Base-by-base conservation (phyloP, 225 moss, liverwort and hornwort genomes). In the Climacium dendroides region DNA sequence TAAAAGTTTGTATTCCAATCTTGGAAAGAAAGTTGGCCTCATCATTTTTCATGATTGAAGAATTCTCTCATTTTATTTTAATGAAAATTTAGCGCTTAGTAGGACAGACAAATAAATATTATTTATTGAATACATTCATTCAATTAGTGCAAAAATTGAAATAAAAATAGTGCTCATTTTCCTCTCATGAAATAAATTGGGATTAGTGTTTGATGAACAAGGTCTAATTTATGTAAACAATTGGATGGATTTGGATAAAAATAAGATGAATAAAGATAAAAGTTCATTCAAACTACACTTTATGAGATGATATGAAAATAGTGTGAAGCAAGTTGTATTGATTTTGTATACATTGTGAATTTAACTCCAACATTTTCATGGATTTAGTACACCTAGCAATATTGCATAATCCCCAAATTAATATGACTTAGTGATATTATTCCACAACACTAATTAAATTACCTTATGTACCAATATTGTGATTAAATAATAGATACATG, bases 201-300 rank as follows among this genome's bases (percentile, higher is more conserved):
- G 19, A 74, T 48, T 7, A 48, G 30, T 30, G 7, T 17, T 29
- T 1, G 4, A 32, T 2, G 1, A 19, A 32, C 0, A 0, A 32
- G 32, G 12, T 19, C 48, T 74, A 74, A 19, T 12, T 48, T 48
- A 1, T 1, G 2, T 50, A 7, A 0, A 50, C 32, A 19, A 1
- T 47, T 73, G 11, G 18, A 48, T 48, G 19, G 5, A 6, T 29
- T 73, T 15, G 15, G 3, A 41, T 4, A 15, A 71, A 72, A 10
- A 43, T 10, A 45, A 5, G 2, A 26, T 45, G 1, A n/a, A n/a
- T n/a, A n/a, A n/a, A n/a, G n/a, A n/a, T n/a, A n/a, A n/a, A n/a
- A n/a, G n/a, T n/a, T n/a, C n/a, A n/a, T n/a, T n/a, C n/a, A n/a
- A n/a, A n/a, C 10, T 29, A 28, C 1, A 14, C 17, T 43, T 5